phyloP scores from a whole-genome alignment of 768 basidiomycete genomes.

The Gymnopilus junonius region DNA sequence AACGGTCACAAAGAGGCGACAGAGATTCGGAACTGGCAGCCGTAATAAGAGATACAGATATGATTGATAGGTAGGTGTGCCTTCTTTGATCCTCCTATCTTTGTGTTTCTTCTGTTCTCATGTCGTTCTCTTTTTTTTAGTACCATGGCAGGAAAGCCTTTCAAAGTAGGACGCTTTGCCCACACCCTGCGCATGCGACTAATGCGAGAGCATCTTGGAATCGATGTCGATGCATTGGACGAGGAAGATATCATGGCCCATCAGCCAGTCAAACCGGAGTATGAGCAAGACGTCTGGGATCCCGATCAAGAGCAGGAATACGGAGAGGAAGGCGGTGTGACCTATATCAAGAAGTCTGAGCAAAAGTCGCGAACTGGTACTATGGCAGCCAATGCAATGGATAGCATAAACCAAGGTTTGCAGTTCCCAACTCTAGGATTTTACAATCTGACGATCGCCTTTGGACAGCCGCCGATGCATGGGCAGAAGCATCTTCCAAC shows the following conservation, averaged over 20 bases:
- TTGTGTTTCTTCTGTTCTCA: background rate
- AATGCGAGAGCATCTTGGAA: constrained; percentile 96
- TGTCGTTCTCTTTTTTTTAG: constrained; percentile 41
- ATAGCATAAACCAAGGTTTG: constrained; percentile 56
- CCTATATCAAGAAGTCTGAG: constrained; percentile 42
- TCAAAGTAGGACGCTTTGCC: constrained; percentile 95
- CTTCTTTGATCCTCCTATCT: background rate
- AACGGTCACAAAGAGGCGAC: constrained; percentile 93
- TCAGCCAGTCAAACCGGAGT: constrained; percentile 52
- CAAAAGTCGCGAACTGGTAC: constrained; percentile 35
- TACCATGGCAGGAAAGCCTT: constrained; percentile 92
- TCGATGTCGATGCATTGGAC: constrained; percentile 89
- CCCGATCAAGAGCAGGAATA: constrained; percentile 70
- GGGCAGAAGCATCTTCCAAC: constrained; percentile 27
- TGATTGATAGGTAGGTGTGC: constrained; percentile 81
- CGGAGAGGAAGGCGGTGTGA: constrained; percentile 46
- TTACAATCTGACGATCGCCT: background rate
- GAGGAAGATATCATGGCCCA: constrained; percentile 71
- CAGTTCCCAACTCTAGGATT: background rate
- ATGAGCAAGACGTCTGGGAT: constrained; percentile 70
- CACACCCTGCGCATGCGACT: constrained; percentile 91
- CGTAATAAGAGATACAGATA: constrained; percentile 94
- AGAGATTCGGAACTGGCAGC: constrained; percentile 95
- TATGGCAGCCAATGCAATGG: constrained; percentile 39
- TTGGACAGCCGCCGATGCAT: constrained; percentile 17